Conservation (phyloP, 73 alveolate species). For the Paramecium pentaurelia region DNA sequence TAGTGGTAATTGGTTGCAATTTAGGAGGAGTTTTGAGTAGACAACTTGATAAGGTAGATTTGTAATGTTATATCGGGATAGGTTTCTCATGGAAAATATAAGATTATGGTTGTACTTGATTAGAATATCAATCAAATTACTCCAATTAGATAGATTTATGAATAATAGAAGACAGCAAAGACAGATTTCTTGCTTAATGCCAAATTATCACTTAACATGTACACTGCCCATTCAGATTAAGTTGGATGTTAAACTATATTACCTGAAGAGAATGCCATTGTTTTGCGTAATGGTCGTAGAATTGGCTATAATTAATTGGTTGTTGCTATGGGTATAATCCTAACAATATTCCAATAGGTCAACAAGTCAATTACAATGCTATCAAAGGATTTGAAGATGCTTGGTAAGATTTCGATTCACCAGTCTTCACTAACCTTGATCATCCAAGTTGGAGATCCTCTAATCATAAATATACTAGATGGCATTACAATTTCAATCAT, state of each 20-base stretch:
- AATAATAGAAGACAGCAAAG: slow-evolving; percentile 54
- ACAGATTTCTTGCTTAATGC: slow-evolving; percentile 48
- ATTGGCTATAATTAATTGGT: slow-evolving; percentile 81
- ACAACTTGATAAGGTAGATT: neutral
- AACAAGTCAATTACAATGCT: slow-evolving; percentile 62
- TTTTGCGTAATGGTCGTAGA: slow-evolving; percentile 75
- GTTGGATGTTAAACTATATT: slow-evolving; percentile 40
- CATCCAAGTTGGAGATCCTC: slow-evolving; percentile 56
- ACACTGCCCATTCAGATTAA: slow-evolving; percentile 50
- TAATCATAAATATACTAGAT: slow-evolving; percentile 53
- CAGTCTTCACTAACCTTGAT: slow-evolving; percentile 47
- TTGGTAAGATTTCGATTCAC: slow-evolving; percentile 53
- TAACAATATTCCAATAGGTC: slow-evolving; percentile 23
- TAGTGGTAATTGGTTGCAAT: slow-evolving; percentile 53
- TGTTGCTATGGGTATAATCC: slow-evolving; percentile 67
- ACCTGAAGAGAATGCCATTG: slow-evolving; percentile 76
- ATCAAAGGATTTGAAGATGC: slow-evolving; percentile 76
- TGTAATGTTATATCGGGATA: neutral
- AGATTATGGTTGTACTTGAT: slow-evolving; percentile 53
- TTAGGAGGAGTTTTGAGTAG: slow-evolving; percentile 60
- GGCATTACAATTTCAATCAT: slow-evolving; percentile 52
- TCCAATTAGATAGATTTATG: slow-evolving; percentile 41
- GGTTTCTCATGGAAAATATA: slow-evolving; percentile 58
- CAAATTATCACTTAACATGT: slow-evolving; percentile 51
- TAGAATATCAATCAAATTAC: slow-evolving; percentile 39